A percentile compares a stretch with the other conserved stretches of the same genome.
Evolutionary conservation across 2,329 filamentous ascomycete species (phyloP).

Genomic region (Colletotrichum lini): DNA sequence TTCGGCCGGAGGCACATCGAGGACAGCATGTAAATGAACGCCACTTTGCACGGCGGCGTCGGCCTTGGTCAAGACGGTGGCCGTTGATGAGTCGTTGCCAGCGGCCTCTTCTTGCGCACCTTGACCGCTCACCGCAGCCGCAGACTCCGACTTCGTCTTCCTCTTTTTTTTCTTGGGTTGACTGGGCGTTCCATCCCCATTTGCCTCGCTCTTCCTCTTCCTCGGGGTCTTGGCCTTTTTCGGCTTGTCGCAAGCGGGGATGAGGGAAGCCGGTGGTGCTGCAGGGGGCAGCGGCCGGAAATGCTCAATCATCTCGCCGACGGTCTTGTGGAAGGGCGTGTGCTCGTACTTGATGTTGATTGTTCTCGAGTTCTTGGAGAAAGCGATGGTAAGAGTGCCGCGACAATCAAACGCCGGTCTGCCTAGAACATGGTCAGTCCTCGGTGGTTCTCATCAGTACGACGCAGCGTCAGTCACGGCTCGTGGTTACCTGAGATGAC

Average conservation of each 20-base stretch:
- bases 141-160: constrained; percentile 29
- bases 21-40: constrained; percentile 39
- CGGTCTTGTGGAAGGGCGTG: constrained; percentile 69
- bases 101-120: constrained; percentile 19
- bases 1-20: constrained; percentile 59
- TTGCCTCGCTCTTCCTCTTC: constrained; percentile 44
- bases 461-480: no score
- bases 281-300: constrained; percentile 62
- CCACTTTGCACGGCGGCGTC: constrained; percentile 41
- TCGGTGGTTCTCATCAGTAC: not conserved
- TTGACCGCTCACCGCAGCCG: not conserved
- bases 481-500: constrained; percentile 56
- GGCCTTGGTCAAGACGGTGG: constrained; percentile 30
- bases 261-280: constrained; percentile 45
- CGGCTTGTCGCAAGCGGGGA: constrained; percentile 44
- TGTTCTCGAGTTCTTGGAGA: constrained; percentile 61
- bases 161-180: constrained; percentile 45
- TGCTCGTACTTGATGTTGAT: constrained; percentile 71
- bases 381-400: constrained; percentile 64
- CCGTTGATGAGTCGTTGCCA: not conserved
- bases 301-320: constrained; percentile 63
- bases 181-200: constrained; percentile 41
- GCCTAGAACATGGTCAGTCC: constrained; percentile 49
- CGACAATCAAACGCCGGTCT: constrained; percentile 73
- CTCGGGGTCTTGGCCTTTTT: constrained; percentile 49